Evolutionary conservation across 1,139 yeast genomes (phyloP).

Genomic region (Magnusiomyces paraingens): DNA sequence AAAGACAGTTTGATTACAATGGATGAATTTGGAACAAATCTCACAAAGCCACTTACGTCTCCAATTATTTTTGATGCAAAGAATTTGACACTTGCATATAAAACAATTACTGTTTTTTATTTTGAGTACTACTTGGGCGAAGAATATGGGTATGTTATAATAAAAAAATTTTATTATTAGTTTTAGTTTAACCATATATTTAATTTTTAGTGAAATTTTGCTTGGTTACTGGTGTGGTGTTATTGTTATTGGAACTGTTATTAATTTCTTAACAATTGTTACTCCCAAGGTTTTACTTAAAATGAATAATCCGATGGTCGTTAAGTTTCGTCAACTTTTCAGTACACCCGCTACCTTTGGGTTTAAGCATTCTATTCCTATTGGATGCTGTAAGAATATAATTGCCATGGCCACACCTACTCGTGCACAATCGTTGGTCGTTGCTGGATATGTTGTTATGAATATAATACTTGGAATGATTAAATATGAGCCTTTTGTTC

Average conservation of each 20-base stretch:
- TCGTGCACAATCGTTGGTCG: conserved; percentile 27
- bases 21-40: too few species aligned
- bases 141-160: too few species aligned
- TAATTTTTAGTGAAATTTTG: conserved; percentile 6
- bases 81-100: too few species aligned
- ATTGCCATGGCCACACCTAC: conserved; percentile 27
- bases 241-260: conserved; percentile 18
- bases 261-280: conserved; percentile 16
- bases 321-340: conserved; percentile 23
- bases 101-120: too few species aligned
- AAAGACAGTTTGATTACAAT: too few species aligned
- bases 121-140: too few species aligned
- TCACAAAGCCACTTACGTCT: too few species aligned
- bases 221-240: conserved; percentile 25
- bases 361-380: conserved; percentile 27
- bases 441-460: conserved; percentile 25
- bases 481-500: conserved; percentile 18
- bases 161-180: too few species aligned
- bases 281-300: conserved; percentile 11
- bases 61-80: too few species aligned
- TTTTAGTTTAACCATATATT: too few species aligned
- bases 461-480: conserved; percentile 25
- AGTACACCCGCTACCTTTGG: conserved; percentile 32
- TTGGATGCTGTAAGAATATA: conserved; percentile 15
- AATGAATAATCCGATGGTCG: conserved; percentile 13